Evolutionary conservation across 2,329 filamentous ascomycete genomes (phyloP).

Genomic region (Talaromyces sp.): DNA sequence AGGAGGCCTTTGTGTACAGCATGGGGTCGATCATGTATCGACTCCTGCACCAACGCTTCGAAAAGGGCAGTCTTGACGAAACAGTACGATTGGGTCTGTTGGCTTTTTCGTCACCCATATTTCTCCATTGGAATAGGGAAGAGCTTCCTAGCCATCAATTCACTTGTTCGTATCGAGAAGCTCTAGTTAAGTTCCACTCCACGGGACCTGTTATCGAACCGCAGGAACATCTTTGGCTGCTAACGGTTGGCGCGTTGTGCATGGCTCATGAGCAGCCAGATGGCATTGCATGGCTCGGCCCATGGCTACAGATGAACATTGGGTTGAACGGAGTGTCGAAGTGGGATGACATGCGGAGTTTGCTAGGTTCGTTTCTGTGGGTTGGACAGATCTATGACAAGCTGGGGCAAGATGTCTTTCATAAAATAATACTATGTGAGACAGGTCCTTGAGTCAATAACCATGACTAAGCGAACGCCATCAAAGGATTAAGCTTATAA

Average conservation of each 20-base stretch:
- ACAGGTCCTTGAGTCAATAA: no score
- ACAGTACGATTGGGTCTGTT: not conserved
- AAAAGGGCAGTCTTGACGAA: not conserved
- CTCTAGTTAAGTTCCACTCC: not conserved
- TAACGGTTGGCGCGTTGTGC: not conserved
- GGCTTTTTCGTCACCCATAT: not conserved
- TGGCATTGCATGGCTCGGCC: not conserved
- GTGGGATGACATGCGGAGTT: not conserved
- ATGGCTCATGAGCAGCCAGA: not conserved
- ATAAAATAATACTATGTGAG: not conserved
- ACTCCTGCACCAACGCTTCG: not conserved
- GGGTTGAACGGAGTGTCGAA: not conserved
- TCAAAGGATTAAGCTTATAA: not conserved
- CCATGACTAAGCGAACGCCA: not conserved
- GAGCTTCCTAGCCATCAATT: not conserved
- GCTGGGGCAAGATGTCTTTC: not conserved
- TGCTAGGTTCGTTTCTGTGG: not conserved
- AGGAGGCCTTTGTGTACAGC: not conserved
- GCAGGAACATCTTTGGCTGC: not conserved
- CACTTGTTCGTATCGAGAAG: not conserved
- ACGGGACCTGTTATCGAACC: not conserved
- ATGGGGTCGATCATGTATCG: not conserved
- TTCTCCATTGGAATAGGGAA: not conserved
- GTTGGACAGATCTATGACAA: not conserved
- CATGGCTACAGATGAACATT: not conserved